These are phyloP conservation scores for Arthrobotrys entomopaga DNA, from an alignment of 2,329 filamentous ascomycete species.

Conservation along the genomic window DNA sequence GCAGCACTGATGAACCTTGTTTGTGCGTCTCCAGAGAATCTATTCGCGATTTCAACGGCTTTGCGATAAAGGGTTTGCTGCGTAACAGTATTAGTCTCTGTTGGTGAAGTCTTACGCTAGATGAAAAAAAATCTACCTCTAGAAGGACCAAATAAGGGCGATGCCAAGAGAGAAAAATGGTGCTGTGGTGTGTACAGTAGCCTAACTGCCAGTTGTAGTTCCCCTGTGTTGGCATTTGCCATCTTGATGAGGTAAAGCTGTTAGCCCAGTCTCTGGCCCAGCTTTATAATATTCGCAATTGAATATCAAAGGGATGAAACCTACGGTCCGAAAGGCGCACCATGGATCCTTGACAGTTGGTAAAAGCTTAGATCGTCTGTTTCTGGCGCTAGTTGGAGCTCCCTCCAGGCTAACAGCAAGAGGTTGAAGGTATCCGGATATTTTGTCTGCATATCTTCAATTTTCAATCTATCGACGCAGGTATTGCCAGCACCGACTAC, in stretches of 20 bases:
- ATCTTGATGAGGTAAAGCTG: slow-evolving; percentile 8
- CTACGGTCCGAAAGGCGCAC: slow-evolving; percentile 55
- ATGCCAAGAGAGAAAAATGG: slow-evolving; percentile 60
- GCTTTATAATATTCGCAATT: background rate
- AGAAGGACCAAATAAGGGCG: slow-evolving; percentile 59
- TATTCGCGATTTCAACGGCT: slow-evolving; percentile 50
- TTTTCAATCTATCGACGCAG: slow-evolving; percentile 49
- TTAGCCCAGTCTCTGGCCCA: too few relatives aligned
- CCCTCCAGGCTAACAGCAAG: slow-evolving; percentile 55
- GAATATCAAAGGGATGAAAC: background rate
- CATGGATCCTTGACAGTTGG: slow-evolving; percentile 55
- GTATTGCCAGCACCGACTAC: slow-evolving; percentile 30
- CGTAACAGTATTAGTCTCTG: slow-evolving; percentile 3
- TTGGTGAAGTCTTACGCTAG: background rate
- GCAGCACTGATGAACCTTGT: slow-evolving; percentile 55
- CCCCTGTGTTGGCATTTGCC: slow-evolving; percentile 48
- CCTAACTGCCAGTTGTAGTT: slow-evolving; percentile 53
- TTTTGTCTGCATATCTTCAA: slow-evolving; percentile 43
- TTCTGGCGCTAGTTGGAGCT: slow-evolving; percentile 54
- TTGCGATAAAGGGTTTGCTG: slow-evolving; percentile 55
- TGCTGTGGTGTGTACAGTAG: slow-evolving; percentile 58
- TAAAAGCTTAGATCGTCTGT: slow-evolving; percentile 54
- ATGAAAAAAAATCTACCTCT: slow-evolving; percentile 55
- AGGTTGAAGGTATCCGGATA: slow-evolving; percentile 56
- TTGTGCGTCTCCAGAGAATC: slow-evolving; percentile 54